Percentiles rank a stretch among this genome's conserved stretches.
These are phyloP conservation scores for Daedaleopsis nitida DNA, from an alignment of 768 basidiomycete genomes.

Conservation along the genomic window DNA sequence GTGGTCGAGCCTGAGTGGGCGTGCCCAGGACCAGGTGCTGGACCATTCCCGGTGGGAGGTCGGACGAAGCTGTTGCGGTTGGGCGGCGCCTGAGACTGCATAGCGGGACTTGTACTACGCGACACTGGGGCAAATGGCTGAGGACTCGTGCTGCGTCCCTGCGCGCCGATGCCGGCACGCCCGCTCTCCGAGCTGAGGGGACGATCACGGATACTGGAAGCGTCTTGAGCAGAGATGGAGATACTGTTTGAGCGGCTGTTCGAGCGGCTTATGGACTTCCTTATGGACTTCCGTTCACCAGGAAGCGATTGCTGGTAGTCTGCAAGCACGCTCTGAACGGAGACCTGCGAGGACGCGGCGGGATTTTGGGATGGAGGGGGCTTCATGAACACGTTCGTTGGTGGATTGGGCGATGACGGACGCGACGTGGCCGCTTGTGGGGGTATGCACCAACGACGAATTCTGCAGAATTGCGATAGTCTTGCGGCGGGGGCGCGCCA, in stretches of 20 bases:
- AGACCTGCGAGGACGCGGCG: constrained; percentile 46
- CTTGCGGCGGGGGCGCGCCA: constrained; percentile 37
- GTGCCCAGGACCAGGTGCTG: constrained; percentile 12
- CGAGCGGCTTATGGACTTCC: constrained; percentile 57
- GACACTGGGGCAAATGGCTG: constrained; percentile 47
- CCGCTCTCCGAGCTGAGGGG: constrained; percentile 60
- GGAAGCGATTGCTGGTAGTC: constrained; percentile 87
- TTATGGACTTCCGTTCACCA: constrained; percentile 71
- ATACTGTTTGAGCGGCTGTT: constrained; percentile 43
- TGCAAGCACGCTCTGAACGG: constrained; percentile 71
- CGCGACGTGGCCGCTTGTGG: constrained; percentile 54
- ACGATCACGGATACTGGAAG: constrained; percentile 35
- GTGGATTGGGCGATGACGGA: constrained; percentile 71
- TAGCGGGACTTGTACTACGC: constrained; percentile 53
- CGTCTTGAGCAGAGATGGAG: constrained; percentile 21
- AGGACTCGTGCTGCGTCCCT: constrained; percentile 63
- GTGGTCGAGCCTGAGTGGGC: constrained; percentile 20
- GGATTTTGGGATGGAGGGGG: constrained; percentile 44
- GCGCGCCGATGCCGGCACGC: constrained; percentile 83
- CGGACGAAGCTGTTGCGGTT: constrained; percentile 26
- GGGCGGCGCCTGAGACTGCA: constrained; percentile 19
- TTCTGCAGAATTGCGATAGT: constrained; percentile 78
- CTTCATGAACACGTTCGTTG: constrained; percentile 76
- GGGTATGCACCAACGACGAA: constrained; percentile 76
- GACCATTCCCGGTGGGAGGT: constrained; percentile 14